Base-by-base conservation (phyloP, 106 monocot genomes). In the Apostasia ramifera region DNA sequence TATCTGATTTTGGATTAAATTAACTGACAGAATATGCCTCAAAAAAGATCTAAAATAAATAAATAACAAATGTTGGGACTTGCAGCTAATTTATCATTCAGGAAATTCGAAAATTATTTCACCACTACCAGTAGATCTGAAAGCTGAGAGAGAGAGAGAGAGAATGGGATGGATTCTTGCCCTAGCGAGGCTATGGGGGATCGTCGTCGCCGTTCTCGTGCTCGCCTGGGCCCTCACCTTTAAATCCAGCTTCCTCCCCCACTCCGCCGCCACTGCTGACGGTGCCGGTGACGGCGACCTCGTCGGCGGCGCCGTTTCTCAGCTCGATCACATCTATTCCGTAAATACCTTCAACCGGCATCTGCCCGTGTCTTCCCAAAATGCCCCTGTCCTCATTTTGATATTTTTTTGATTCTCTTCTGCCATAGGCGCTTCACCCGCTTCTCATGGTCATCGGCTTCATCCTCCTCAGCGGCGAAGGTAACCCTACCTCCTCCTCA, bases 381-480 rank as follows among this genome's bases (percentile, higher is more conserved):
- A 56, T 78, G 13, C 13, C 26, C 44, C 40, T 26, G 9, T 47
- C 37, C 53, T 62, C 12, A 9, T 44, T 43, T 39, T 12, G 6
- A 40, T 3, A 1, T 0, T 38, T 9, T 40, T 7, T 53, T 6
- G 26, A 0, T 26, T 26, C 26, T 26, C 26, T n/a, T 40, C 44
- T 12, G 2, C 2, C 13, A 50, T 87, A 91, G 91, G 84, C 82
- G 9, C 74, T 91, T 53, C 91, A 91, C 66, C 84, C 84, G 2
- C 71, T 87, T 37, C 75, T 91, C 1, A 91, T 91, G 91, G 87
- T 91, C 47, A 82, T 91, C 63, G 91, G 91, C 40, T 84, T 91
- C 82, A 87, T 91, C 71, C 79, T 91, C 70, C 81, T 91, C 70
- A 76, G 79, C 66, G 87, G 91, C 14, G 91, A 91, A 87, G 91